Evolutionary conservation across 805 yeast species (phyloP), one percentile per base, ranked within the genome.

Genomic region (Kazachstania taianensis): DNA sequence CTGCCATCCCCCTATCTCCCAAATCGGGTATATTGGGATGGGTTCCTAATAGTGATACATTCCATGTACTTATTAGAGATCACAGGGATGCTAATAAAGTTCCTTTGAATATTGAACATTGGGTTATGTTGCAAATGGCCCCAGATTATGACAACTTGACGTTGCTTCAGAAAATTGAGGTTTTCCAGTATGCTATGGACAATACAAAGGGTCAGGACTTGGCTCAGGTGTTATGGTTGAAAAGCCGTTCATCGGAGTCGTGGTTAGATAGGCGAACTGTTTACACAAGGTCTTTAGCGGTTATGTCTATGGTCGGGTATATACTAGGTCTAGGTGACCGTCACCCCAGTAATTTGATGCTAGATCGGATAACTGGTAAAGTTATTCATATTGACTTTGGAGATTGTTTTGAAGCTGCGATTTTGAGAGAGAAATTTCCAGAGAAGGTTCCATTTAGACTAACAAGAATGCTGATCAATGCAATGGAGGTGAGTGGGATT

Each of bases 271-370:
- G 98, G 49, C 76, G 98, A 54, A 87, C 96, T 0, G 85, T 94
- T 2, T 89, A 89, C 53, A 87, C 96, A 0, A 69, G 97, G 37
- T 89, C 97, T 0, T 67, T 89, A 44, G 97, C 97, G 0, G 95
- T 85, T 5, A 92, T 92, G 96, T 87, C 96, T 0, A 92, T 89
- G 95, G 95, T 82, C 31, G 98, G 98, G 1, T 89, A 89, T 57
- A 87, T 89, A 37, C 66, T 89, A 19, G 98, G 98, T 14, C 67
- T 89, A 15, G 98, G 98, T 39, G 98, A 89, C 57, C 75, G 98
- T 44, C 98, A 89, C 61, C 97, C 97, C 20, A 83, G 96, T 19
- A 89, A 89, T 53, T 70, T 89, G 62, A 87, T 89, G 96, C 73
- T 89, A 61, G 94, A 87, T 57, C 67, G 96, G 43, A 74, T 81